Conservation (phyloP, 192 early-diverging fungal genomes). For the Podila epigama region DNA sequence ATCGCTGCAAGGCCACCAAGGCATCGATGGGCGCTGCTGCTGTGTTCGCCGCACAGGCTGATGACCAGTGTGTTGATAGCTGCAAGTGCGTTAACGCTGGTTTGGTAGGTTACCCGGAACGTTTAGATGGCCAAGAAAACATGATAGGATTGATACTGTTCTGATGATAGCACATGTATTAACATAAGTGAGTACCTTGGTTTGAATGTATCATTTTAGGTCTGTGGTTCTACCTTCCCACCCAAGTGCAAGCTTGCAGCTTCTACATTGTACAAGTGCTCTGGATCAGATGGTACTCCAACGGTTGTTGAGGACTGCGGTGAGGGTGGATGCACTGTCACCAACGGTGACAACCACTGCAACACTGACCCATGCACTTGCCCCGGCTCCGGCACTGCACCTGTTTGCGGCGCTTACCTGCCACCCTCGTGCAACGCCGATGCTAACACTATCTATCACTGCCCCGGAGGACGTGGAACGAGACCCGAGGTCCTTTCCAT, state of each 20-base stretch:
- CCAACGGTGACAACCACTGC: conserved; percentile 1
- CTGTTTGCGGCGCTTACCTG: conserved; percentile 2
- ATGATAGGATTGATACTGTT: not conserved
- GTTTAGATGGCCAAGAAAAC: too few species aligned
- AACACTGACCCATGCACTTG: not conserved
- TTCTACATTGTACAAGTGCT: not conserved
- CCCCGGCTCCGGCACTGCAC: not conserved
- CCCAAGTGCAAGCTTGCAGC: not conserved
- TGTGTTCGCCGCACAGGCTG: not conserved
- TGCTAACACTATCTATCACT: conserved; percentile 5
- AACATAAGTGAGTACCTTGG: not conserved
- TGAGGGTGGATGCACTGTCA: not conserved
- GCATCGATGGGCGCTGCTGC: too few species aligned
- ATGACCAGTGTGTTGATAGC: not conserved
- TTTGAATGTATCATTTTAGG: too few species aligned
- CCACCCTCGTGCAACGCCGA: conserved; percentile 9
- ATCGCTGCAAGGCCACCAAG: not conserved
- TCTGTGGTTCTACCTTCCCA: conserved; percentile 4
- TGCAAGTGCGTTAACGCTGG: not conserved
- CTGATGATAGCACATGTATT: not conserved
- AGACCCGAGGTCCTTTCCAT: not conserved
- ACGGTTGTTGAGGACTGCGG: not conserved
- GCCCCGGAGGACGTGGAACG: conserved; percentile 1
- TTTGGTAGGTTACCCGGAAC: conserved; percentile 1
- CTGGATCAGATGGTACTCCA: not conserved